These are phyloP conservation scores for Dictyostelium brefeldianum DNA, from an alignment of 78 protist genomes.

Conservation along the genomic window DNA sequence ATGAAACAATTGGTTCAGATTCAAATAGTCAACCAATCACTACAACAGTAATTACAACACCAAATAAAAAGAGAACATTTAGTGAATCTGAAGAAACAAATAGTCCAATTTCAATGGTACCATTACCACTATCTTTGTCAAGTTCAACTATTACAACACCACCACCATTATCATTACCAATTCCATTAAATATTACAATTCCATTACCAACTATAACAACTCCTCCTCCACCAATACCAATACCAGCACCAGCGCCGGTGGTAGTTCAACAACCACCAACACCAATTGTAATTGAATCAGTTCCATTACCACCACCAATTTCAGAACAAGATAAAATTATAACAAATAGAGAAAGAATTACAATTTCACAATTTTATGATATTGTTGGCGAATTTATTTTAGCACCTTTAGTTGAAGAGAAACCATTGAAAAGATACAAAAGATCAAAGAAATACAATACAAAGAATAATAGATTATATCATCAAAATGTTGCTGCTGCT, in stretches of 20 bases:
- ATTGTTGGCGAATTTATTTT: conserved; percentile 1
- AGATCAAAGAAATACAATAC: conserved; percentile 13
- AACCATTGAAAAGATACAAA: conserved; percentile 10
- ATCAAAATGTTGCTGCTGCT: neutral
- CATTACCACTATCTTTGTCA: neutral
- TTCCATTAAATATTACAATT: neutral
- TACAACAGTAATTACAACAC: neutral
- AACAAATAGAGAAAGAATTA: neutral
- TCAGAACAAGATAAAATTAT: neutral
- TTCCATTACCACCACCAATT: conserved; percentile 11
- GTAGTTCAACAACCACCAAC: no score
- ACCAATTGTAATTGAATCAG: neutral
- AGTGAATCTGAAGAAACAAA: neutral
- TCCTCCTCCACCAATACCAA: no score
- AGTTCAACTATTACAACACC: neutral
- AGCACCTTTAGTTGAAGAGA: conserved; percentile 3
- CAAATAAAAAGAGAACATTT: neutral
- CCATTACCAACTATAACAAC: neutral
- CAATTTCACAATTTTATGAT: neutral
- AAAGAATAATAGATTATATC: neutral
- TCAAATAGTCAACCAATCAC: neutral
- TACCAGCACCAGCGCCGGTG: no score
- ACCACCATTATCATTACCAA: neutral
- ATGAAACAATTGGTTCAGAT: neutral
- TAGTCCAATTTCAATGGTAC: neutral